phyloP scores from a whole-genome alignment of 177 flowering plant genomes.

The Vitis hybrid region DNA sequence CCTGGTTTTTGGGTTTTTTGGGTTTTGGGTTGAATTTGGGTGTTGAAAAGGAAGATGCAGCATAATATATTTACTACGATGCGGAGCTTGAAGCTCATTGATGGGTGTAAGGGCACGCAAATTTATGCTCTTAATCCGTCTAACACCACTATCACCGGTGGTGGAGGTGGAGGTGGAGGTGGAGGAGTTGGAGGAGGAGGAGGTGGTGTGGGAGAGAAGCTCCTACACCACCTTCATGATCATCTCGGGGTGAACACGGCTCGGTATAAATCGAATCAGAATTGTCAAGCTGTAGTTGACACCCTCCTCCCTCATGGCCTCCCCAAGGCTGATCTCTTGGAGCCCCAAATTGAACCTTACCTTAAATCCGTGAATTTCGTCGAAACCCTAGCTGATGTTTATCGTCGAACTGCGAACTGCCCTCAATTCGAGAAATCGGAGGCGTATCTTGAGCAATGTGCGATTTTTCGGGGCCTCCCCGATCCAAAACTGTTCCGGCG shows the following conservation, averaged over 20 bases:
- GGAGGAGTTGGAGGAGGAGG: constrained; percentile 21
- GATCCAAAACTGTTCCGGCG: constrained; percentile 76
- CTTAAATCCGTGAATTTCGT: constrained; percentile 52
- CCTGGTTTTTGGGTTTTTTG: neutral
- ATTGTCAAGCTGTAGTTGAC: constrained; percentile 23
- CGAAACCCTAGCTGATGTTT: constrained; percentile 57
- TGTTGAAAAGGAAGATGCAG: constrained; percentile 49
- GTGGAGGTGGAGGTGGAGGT: neutral
- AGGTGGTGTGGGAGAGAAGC: constrained; percentile 44
- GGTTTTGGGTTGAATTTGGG: constrained; percentile 1
- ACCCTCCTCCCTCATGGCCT: constrained; percentile 56
- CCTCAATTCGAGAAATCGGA: constrained; percentile 39
- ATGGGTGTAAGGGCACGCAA: constrained; percentile 78
- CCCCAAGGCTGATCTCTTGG: constrained; percentile 46
- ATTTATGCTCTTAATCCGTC: constrained; percentile 58
- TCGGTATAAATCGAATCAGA: constrained; percentile 27
- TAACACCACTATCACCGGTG: constrained; percentile 8
- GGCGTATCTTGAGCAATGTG: constrained; percentile 60
- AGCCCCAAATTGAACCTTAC: constrained; percentile 40
- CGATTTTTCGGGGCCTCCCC: constrained; percentile 49
- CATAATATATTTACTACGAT: constrained; percentile 61
- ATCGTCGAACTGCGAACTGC: constrained; percentile 44
- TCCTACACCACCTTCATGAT: constrained; percentile 38
- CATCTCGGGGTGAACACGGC: constrained; percentile 35
- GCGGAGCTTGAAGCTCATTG: constrained; percentile 68